Evolutionary conservation across 768 basidiomycete species (phyloP), one percentile per base, ranked within the genome.

Genomic region (Neoboletus brunneissimus): DNA sequence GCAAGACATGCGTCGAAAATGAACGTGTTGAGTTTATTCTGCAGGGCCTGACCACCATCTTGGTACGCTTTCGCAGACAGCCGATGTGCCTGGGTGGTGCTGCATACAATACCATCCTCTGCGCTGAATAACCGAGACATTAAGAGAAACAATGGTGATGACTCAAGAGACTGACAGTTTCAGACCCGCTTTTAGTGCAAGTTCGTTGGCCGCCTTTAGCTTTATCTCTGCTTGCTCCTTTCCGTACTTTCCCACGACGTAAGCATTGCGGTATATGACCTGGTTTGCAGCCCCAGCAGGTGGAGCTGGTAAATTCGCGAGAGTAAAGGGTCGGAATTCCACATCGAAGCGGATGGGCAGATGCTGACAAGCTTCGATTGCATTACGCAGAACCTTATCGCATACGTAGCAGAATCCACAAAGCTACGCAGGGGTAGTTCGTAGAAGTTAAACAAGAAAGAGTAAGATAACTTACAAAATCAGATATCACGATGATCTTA

Each of bases 11-110:
- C 75, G 37, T 75, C 64, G 61, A 76, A 81, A 8, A 80, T 54
- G 37, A 65, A 62, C 13, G 67, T 57, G 41, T 77, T 72, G 12
- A 80, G 52, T 18, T 66, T 61, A 1, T 64, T 42, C 58, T 82
- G 81, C 52, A 75, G 51, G 6, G 54, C 58, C 48, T 71, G 68
- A 1, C 79, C 78, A 23, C 74, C 75, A 5, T 64, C 57, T 48
- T 64, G 61, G 51, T 72, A 77, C 2, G 80, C 79, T 48, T 77
- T 74, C 15, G 68, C 62, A 3, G 80, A 59, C 25, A 82, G 59
- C n/a, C 81, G 66, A 61, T 82, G 81, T 5, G 72, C 73, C 10
- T 72, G 64, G 43, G 54, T 71, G 18, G 80, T 78, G 43, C 64
- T 67, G n/a, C 71, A 69, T 8, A 81, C 37, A 7, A 64, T 65